Evolutionary conservation across 768 basidiomycete species (phyloP), one percentile per base, ranked within the genome.

Genomic region (Sistotremastrum suecicum): DNA sequence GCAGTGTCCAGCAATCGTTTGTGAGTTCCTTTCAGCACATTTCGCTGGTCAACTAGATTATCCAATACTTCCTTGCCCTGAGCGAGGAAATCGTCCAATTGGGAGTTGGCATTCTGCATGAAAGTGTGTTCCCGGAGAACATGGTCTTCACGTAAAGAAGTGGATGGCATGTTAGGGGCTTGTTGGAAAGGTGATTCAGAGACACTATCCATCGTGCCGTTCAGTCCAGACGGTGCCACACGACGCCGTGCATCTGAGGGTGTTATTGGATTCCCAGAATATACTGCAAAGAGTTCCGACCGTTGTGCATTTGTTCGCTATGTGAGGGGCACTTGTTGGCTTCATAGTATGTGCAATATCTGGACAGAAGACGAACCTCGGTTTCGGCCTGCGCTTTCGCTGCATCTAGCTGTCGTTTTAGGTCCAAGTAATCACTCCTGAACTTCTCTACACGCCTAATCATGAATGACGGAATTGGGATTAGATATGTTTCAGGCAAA

Each of bases 1-100:
- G 92, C 95, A 38, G 89, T 83, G 58, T 87, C 83, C 47, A 95
- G 63, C 42, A 99, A 63, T 45, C 86, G 72, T 53, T 78, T 73
- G 58, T 88, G 83, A 0, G 95, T 97, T n/a, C 89, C 92, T 63
- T 97, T 98, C 48, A 99, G 67, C 61, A 98, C 78, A 57, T 84
- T 84, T 49, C 89, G 69, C 64, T 99, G 95, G 59, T 91, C 92
- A 39, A 86, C 78, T 35, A 99, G 65, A 58, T 91, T 94, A 51
- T 94, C 88, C 56, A 95, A 62, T 12, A 89, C 90, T 34, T 91
- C 88, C 47, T 83, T 70, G 1, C 95, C 95, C 60, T 98, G 94
- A 1, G 86, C 79, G 42, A 99, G 65, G 58, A 94, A 97, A 10
- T 85, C 83, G 51, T 99, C 95, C 49, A 99, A 66, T 41, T 78